A percentile compares a stretch with the other conserved stretches of the same genome.
phyloP scores from a whole-genome alignment of 2,329 filamentous ascomycete species.

The Coniella lustricola region DNA sequence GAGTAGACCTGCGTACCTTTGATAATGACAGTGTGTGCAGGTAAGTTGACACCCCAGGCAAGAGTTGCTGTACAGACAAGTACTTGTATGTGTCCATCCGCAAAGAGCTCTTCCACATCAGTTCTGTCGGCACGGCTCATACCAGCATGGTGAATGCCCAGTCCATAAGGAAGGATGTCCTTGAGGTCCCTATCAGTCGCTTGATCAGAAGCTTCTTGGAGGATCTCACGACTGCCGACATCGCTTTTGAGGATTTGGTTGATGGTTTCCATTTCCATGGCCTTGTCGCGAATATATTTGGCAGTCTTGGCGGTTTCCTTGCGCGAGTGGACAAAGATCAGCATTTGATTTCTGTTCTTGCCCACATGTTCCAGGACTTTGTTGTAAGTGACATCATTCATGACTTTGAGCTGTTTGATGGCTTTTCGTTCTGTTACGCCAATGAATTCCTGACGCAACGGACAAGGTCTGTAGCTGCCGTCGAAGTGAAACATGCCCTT shows the following conservation, averaged over 20 bases:
- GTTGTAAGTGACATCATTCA: conserved; percentile 98
- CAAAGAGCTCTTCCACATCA: conserved; percentile 90
- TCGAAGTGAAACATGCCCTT: conserved; percentile 96
- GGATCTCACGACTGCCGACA: conserved; percentile 80
- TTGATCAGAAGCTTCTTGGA: conserved; percentile 75
- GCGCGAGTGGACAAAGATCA: conserved; percentile 96
- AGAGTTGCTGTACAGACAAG: conserved; percentile 97
- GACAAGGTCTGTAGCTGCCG: conserved; percentile 86
- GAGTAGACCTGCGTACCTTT: conserved; percentile 98
- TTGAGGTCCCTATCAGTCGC: conserved; percentile 85
- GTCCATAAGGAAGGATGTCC: conserved; percentile 89
- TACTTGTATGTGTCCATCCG: conserved; percentile 85
- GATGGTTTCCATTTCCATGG: conserved; percentile 93
- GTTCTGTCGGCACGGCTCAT: conserved; percentile 94
- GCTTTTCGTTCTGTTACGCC: conserved; percentile 96
- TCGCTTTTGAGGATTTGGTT: conserved; percentile 91
- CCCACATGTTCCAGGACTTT: conserved; percentile 97
- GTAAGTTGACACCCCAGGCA: conserved; percentile 97
- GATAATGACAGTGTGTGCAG: conserved; percentile 96
- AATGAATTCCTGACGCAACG: conserved; percentile 92
- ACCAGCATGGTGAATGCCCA: conserved; percentile 96
- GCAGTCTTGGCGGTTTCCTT: conserved; percentile 98
- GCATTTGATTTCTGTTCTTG: conserved; percentile 89
- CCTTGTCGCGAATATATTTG: conserved; percentile 92
- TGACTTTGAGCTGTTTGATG: conserved; percentile 97